These are phyloP conservation scores for Magnolia officinalis DNA, from an alignment of 164 flowering plant genomes.

Conservation along the genomic window DNA sequence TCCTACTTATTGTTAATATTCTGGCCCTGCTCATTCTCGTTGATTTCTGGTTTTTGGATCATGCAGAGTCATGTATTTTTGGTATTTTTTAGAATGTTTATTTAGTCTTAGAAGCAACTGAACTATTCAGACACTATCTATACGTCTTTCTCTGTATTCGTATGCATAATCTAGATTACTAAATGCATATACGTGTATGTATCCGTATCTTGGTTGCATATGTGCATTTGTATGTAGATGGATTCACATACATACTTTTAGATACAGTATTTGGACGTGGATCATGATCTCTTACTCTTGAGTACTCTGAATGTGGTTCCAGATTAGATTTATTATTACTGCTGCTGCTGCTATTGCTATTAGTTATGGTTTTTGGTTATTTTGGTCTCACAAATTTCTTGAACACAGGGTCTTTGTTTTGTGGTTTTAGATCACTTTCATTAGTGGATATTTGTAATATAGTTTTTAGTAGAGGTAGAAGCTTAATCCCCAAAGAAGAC, in stretches of 20 bases:
- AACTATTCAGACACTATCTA: too few species aligned
- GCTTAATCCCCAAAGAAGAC: background rate
- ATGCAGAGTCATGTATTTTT: background rate
- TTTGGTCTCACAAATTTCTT: background rate
- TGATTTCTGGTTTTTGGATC: too few species aligned
- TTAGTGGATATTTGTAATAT: background rate
- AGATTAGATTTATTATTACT: background rate
- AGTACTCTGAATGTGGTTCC: too few species aligned
- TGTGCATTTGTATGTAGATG: too few species aligned
- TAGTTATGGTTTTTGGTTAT: background rate
- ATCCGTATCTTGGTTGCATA: too few species aligned
- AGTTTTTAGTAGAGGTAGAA: background rate
- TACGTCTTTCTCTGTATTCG: too few species aligned
- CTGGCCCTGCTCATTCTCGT: too few species aligned
- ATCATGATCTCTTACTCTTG: too few species aligned
- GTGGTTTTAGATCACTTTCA: background rate
- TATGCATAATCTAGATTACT: too few species aligned
- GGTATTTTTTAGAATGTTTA: background rate
- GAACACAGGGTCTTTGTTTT: background rate
- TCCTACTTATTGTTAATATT: background rate
- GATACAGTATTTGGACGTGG: too few species aligned
- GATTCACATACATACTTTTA: too few species aligned
- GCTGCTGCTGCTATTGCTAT: background rate
- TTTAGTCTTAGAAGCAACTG: background rate
- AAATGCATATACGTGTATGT: too few species aligned